phyloP scores from a whole-genome alignment of 345 rosid genomes.

The Eucalyptus marginata region DNA sequence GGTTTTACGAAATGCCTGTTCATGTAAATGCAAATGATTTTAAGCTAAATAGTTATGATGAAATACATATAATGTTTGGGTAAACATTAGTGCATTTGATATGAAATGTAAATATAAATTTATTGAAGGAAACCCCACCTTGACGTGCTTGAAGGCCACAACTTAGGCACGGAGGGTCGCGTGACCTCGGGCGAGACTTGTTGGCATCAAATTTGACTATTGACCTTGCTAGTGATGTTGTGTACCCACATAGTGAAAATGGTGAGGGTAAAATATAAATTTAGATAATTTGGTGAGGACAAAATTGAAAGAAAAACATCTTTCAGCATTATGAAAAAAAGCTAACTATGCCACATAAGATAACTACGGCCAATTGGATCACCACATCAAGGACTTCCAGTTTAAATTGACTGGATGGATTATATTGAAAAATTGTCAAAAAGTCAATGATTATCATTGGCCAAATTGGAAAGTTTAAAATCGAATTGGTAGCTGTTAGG shows the following conservation, averaged over 20 bases:
- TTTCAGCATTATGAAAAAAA: not conserved
- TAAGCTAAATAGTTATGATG: not conserved
- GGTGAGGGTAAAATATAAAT: no score
- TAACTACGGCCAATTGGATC: no score
- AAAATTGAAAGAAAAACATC: not conserved
- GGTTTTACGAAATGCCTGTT: not conserved
- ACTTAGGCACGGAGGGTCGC: not conserved
- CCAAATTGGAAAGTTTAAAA: not conserved
- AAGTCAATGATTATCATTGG: fast-evolving
- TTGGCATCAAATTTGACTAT: not conserved
- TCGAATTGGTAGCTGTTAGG: fast-evolving
- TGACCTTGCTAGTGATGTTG: not conserved
- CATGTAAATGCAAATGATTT: not conserved
- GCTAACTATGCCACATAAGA: fast-evolving
- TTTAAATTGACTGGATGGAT: not conserved
- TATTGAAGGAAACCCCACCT: not conserved
- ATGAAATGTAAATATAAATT: not conserved
- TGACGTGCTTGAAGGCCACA: not conserved
- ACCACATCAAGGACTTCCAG: fast-evolving
- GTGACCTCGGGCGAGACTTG: fast-evolving
- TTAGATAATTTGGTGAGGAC: no score
- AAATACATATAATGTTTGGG: not conserved
- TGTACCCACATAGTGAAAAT: not conserved
- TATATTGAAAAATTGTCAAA: not conserved
- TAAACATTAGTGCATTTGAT: not conserved